phyloP scores from a whole-genome alignment of 495 filamentous ascomycete species.

The Penicillium macrosclerotiorum region DNA sequence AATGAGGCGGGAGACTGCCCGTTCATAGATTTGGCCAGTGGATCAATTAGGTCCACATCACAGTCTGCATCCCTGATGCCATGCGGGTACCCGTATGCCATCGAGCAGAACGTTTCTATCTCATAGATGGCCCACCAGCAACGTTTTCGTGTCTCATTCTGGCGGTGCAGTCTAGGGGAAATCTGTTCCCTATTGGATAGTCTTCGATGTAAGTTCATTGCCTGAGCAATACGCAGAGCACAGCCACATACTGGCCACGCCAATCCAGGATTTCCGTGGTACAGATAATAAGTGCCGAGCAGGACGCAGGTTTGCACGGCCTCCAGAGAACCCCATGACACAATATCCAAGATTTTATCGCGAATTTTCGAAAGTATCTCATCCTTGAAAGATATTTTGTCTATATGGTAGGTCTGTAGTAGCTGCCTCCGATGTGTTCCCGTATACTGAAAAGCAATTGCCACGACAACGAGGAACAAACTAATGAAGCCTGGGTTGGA shows the following conservation, averaged over 20 bases:
- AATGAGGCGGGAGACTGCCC: slow-evolving; percentile 11
- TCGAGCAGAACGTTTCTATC: slow-evolving; percentile 39
- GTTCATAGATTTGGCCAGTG: slow-evolving; percentile 9
- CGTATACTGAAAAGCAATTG: slow-evolving; percentile 29
- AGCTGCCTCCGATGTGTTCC: slow-evolving; percentile 11
- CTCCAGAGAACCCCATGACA: slow-evolving; percentile 25
- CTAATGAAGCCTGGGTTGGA: slow-evolving; percentile 21
- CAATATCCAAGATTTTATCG: slow-evolving; percentile 22
- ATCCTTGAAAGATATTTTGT: slow-evolving; percentile 19
- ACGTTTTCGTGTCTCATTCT: slow-evolving; percentile 33
- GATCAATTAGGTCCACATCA: slow-evolving; percentile 31
- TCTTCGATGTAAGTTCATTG: slow-evolving; percentile 33
- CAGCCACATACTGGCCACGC: slow-evolving; percentile 42
- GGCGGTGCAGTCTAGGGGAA: background rate
- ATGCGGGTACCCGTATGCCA: slow-evolving; percentile 37
- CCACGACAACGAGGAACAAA: slow-evolving; percentile 29
- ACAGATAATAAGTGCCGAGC: slow-evolving; percentile 38
- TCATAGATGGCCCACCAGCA: slow-evolving; percentile 45
- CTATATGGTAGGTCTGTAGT: slow-evolving; percentile 5
- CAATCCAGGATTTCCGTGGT: slow-evolving; percentile 30
- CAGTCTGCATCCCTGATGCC: slow-evolving; percentile 34
- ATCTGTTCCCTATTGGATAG: background rate
- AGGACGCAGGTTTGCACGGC: slow-evolving; percentile 34
- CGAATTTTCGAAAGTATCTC: slow-evolving; percentile 16
- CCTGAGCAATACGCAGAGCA: slow-evolving; percentile 33